Evolutionary conservation across 306 rosid genomes (phyloP), one percentile per base, ranked within the genome.

Genomic region (Calophaca sinica): DNA sequence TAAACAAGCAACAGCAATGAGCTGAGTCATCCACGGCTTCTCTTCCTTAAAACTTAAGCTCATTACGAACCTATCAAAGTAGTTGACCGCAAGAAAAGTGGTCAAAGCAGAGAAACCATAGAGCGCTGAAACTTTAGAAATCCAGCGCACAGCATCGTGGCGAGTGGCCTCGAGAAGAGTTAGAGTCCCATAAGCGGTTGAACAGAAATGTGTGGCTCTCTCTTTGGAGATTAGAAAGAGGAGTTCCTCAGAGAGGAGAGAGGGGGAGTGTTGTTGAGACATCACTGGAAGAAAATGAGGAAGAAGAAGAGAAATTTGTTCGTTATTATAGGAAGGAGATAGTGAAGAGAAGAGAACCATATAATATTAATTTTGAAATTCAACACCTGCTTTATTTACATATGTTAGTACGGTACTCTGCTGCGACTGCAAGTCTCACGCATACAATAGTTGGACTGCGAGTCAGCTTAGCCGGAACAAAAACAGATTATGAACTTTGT

Each of bases 1-100:
- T 28, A 90, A 75, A 64, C 88, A 93, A 38, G 98, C 85, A 59
- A 88, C 86, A 0, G 96, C 89, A 10, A 86, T 80, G 35, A 93
- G 90, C 26, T 90, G 98, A 51, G 73, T 74, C 91, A 87, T 87
- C 96, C 96, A 90, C 4, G 93, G 96, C 82, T 81, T 93, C 15
- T 88, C 87, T 44, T 35, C 79, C 77, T 84, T 87, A 62, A 86
- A 82, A 32, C 42, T 75, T 2, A 29, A 68, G 81, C 72, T 87
- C 0, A 80, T 72, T n/a, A 72, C 52, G 86, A 88, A 93, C 70
- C 98, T 83, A 84, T 88, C 91, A 26, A 88, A 87, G 89, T 87
- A 93, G 86, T 87, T 93, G 48, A 93, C 88, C 0, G 96, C 96
- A 2, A 93, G 90, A 71, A 88, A 86, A 49, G 82, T 55, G 48